phyloP scores from a whole-genome alignment of 2,329 filamentous ascomycete species.

The Cordyceps farinosa region DNA sequence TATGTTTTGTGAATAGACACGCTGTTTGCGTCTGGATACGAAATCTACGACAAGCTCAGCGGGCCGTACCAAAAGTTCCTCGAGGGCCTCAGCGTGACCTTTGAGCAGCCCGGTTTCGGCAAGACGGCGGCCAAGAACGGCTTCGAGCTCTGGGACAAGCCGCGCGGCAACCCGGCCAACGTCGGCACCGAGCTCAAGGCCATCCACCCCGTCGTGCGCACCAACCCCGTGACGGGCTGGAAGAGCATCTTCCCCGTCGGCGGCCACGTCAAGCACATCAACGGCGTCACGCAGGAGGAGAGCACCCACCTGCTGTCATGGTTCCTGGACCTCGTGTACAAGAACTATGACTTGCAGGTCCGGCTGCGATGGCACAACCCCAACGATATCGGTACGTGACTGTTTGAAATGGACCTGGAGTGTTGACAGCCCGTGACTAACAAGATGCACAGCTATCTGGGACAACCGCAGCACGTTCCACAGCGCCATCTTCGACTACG shows the following conservation, averaged over 20 bases:
- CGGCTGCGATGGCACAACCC: constrained; percentile 41
- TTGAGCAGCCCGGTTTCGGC: constrained; percentile 48
- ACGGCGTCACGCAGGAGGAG: constrained; percentile 47
- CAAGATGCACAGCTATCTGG: constrained; percentile 46
- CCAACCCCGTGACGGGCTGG: constrained; percentile 58
- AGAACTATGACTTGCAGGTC: constrained; percentile 56
- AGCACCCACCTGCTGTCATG: constrained; percentile 47
- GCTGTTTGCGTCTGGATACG: constrained; percentile 65
- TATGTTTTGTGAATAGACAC: constrained; percentile 40
- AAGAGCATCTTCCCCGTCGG: constrained; percentile 52
- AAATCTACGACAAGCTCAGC: constrained; percentile 62
- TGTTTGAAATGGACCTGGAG: background rate
- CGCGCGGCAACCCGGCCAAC: constrained; percentile 49
- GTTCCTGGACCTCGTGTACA: constrained; percentile 48
- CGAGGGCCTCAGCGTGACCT: constrained; percentile 54
- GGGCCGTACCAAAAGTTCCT: constrained; percentile 54
- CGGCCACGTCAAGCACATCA: constrained; percentile 48
- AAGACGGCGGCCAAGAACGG: constrained; percentile 42
- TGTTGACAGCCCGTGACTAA: background rate
- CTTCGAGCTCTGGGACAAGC: constrained; percentile 43
- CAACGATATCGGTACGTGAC: constrained; percentile 39
- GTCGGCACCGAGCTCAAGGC: constrained; percentile 45
- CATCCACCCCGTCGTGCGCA: constrained; percentile 52
- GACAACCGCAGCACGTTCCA: constrained; percentile 57
- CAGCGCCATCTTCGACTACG: constrained; percentile 50